Conservation (phyloP, 2,329 filamentous ascomycete genomes). For the Pseudogymnoascus sp. region DNA sequence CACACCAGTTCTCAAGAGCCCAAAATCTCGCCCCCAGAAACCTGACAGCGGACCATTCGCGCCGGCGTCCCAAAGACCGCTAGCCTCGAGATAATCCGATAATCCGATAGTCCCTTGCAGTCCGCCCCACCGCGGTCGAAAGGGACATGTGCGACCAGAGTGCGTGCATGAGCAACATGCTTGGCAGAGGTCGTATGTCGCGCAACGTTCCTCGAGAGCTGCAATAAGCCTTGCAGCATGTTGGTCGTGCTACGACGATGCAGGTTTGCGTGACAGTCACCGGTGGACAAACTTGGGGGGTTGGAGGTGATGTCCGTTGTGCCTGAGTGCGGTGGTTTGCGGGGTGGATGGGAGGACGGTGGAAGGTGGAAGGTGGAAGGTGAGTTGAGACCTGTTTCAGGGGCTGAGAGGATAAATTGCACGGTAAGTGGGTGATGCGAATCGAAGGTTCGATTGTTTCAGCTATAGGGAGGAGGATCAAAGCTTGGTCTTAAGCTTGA, state of each 20-base stretch:
- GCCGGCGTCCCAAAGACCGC: not conserved
- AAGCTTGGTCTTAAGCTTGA: not conserved
- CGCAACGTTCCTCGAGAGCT: not conserved
- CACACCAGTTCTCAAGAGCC: not conserved
- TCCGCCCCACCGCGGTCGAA: not conserved
- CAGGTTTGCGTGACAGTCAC: not conserved
- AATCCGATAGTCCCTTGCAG: slow-evolving; percentile 5
- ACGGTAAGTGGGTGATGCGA: not conserved
- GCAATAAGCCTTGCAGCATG: not conserved
- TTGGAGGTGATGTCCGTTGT: not conserved
- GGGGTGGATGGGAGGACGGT: not conserved
- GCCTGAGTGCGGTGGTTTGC: not conserved
- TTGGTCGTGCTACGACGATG: not conserved
- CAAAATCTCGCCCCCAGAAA: not conserved
- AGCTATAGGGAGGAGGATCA: not conserved
- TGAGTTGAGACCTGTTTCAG: not conserved
- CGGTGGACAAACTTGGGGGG: not conserved
- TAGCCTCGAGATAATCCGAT: not conserved
- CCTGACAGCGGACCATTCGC: not conserved
- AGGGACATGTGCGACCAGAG: not conserved
- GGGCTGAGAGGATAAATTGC: not conserved
- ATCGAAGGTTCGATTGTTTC: not conserved
- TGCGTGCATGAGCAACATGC: not conserved
- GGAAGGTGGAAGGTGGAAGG: not conserved
- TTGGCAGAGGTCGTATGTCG: not conserved